Conservation (phyloP, 2,329 filamentous ascomycete genomes). For the Mollisiaceae sp. region DNA sequence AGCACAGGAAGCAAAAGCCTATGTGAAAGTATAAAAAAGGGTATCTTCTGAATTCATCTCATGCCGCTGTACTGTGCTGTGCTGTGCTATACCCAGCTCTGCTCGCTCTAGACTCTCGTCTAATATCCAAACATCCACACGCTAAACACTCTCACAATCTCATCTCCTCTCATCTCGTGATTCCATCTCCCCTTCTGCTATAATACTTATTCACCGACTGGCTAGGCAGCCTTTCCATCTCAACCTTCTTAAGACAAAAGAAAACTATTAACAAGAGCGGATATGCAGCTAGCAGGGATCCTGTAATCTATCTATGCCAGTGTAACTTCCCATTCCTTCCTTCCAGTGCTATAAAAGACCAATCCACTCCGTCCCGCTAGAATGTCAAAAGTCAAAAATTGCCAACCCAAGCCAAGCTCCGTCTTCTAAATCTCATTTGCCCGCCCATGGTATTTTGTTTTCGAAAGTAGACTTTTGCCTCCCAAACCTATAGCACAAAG, state of each 20-base stretch:
- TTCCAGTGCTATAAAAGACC: neutral
- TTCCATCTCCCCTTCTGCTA: neutral
- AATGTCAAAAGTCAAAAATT: neutral
- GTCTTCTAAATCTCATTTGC: neutral
- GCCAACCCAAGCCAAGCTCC: conserved; percentile 8
- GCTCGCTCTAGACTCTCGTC: neutral
- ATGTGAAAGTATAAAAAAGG: neutral
- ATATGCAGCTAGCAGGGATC: conserved; percentile 13
- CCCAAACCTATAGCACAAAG: neutral
- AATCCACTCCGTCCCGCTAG: too few species aligned
- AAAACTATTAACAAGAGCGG: conserved; percentile 18
- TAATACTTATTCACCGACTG: neutral
- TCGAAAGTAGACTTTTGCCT: neutral
- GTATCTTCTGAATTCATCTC: conserved; percentile 15
- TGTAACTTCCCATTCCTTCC: neutral
- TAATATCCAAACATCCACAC: neutral
- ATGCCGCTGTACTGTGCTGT: neutral
- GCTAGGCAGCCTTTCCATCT: too few species aligned
- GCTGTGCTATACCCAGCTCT: conserved; percentile 1
- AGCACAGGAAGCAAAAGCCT: neutral
- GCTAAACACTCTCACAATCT: neutral
- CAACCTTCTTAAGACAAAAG: neutral
- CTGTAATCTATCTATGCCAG: conserved; percentile 20
- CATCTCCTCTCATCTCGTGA: neutral
- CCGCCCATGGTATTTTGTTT: neutral